Percentiles rank a stretch among this genome's conserved stretches.
These are phyloP conservation scores for Rhodotorula kratochvilovae DNA, from an alignment of 768 basidiomycete species.

Conservation along the genomic window DNA sequence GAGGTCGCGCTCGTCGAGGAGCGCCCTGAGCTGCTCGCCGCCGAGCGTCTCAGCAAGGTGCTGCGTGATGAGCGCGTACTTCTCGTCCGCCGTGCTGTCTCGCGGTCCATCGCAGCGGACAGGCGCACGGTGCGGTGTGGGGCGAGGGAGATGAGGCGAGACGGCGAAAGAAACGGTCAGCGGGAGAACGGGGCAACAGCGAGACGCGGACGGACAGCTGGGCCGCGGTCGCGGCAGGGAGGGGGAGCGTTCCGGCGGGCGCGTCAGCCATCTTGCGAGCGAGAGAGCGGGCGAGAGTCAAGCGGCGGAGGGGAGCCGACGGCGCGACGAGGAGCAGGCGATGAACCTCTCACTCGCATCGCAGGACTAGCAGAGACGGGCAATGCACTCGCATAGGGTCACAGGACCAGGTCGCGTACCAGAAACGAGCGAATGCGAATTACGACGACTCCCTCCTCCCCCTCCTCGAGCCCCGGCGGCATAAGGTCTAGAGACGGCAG, in stretches of 20 bases:
- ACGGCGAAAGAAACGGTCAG: constrained; percentile 4
- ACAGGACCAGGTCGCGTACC: too few species aligned
- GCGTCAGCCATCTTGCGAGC: constrained; percentile 14
- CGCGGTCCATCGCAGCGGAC: too few species aligned
- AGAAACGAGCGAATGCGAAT: background rate
- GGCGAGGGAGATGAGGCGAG: background rate
- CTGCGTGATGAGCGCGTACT: constrained; percentile 76
- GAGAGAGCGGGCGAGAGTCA: background rate
- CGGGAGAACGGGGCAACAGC: background rate
- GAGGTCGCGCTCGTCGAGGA: constrained; percentile 46
- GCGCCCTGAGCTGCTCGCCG: constrained; percentile 72
- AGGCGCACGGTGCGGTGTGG: background rate
- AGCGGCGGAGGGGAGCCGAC: background rate
- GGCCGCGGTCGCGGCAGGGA: constrained; percentile 1
- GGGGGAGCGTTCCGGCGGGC: constrained; percentile 16
- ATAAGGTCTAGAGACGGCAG: background rate
- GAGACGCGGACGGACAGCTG: constrained; percentile 15
- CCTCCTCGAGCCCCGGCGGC: too few species aligned
- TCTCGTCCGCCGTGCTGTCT: constrained; percentile 38
- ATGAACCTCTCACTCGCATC: too few species aligned
- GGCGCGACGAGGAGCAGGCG: background rate
- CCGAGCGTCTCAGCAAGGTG: constrained; percentile 82
- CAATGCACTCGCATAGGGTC: too few species aligned
- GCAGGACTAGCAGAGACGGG: too few species aligned
- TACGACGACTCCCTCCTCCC: background rate